Percentiles rank a stretch among this genome's conserved stretches.
These are phyloP conservation scores for Clitoria ternatea DNA, from an alignment of 306 rosid species.

Conservation along the genomic window DNA sequence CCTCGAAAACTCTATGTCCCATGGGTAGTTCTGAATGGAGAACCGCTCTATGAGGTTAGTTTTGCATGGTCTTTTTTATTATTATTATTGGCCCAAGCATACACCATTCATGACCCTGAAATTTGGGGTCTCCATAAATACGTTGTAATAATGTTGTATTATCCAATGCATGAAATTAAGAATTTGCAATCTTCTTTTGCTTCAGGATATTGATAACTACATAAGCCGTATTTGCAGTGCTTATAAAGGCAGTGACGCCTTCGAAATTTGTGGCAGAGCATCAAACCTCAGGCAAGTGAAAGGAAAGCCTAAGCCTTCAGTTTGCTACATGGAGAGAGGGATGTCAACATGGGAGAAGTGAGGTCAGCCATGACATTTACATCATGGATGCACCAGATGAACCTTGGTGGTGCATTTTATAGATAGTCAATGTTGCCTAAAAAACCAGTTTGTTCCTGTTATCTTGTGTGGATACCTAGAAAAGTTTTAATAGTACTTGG, in stretches of 20 bases:
- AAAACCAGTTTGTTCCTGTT: slow-evolving; percentile 16
- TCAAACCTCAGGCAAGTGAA: slow-evolving; percentile 24
- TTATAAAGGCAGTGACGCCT: slow-evolving; percentile 46
- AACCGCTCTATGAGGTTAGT: slow-evolving; percentile 85
- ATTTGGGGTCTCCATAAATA: too few relatives aligned
- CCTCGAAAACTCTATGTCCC: slow-evolving; percentile 90
- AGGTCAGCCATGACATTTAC: slow-evolving; percentile 47
- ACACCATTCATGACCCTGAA: background rate
- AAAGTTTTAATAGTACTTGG: slow-evolving; percentile 13
- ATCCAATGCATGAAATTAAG: background rate
- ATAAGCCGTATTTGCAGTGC: slow-evolving; percentile 68
- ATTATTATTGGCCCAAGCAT: background rate
- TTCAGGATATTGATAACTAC: slow-evolving; percentile 75
- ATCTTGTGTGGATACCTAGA: background rate
- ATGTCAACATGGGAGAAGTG: slow-evolving; percentile 27
- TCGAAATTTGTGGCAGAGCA: slow-evolving; percentile 42
- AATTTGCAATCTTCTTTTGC: slow-evolving; percentile 11
- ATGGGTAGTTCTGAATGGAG: slow-evolving; percentile 87
- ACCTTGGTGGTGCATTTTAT: slow-evolving; percentile 29
- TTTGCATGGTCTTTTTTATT: too few relatives aligned
- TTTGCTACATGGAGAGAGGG: slow-evolving; percentile 22
- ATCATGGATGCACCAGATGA: slow-evolving; percentile 32
- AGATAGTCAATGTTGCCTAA: background rate
- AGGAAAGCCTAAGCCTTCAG: slow-evolving; percentile 27
- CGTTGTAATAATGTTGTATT: too few relatives aligned